Evolutionary conservation across 345 rosid genomes (phyloP).

Genomic region (Populus pruinosa): DNA sequence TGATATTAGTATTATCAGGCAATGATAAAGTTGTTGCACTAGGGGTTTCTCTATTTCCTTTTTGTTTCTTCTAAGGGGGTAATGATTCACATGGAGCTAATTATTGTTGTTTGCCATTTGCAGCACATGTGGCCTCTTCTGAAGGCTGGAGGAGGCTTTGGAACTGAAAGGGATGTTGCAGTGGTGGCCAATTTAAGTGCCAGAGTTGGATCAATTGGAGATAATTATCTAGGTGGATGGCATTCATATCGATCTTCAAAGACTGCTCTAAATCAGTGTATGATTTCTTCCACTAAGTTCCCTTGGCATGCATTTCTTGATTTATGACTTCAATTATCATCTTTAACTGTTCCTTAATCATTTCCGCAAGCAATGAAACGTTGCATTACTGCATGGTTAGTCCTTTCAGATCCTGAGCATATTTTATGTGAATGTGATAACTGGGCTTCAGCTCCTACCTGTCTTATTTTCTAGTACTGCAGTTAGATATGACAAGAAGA

Average conservation of each 20-base stretch:
- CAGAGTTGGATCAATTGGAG: constrained; percentile 82
- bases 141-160: constrained; percentile 70
- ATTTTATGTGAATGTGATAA: background rate
- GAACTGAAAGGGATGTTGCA: constrained; percentile 67
- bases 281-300: constrained; percentile 10
- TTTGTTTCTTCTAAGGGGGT: background rate
- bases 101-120: constrained; percentile 17
- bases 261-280: constrained; percentile 84
- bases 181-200: constrained; percentile 92
- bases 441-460: background rate
- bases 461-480: background rate
- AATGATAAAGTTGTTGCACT: background rate
- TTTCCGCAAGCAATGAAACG: background rate
- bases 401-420: background rate
- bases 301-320: background rate
- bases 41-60: background rate
- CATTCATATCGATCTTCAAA: constrained; percentile 88
- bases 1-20: background rate
- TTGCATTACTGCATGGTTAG: background rate
- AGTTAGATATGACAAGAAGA: background rate
- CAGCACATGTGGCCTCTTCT: constrained; percentile 98
- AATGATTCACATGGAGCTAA: background rate
- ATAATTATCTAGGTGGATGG: constrained; percentile 87
- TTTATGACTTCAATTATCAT: background rate
- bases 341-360: background rate